Evolutionary conservation across 148 eudicot species (phyloP).

Genomic region (Persicaria tinctoria): DNA sequence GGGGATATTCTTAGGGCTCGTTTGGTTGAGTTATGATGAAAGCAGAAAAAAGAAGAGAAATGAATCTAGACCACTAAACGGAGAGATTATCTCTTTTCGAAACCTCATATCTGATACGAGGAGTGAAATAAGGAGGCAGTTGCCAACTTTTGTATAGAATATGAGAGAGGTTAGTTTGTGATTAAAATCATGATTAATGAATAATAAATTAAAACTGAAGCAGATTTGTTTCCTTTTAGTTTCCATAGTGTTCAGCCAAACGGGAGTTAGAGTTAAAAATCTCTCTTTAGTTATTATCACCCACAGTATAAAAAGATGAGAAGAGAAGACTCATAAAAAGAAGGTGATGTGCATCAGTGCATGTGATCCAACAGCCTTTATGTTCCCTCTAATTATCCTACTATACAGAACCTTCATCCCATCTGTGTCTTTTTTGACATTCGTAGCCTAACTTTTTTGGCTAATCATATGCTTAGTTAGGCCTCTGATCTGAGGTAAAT

Average conservation of each 20-base stretch:
- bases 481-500: not conserved
- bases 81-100: no score
- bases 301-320: conserved; percentile 48
- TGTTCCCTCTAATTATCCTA: conserved; percentile 31
- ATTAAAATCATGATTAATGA: no score
- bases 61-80: no score
- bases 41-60: no score
- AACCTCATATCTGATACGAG: no score
- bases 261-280: not conserved
- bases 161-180: no score
- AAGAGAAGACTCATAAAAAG: conserved; percentile 34
- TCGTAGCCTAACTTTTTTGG: conserved; percentile 26
- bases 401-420: conserved; percentile 18
- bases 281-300: conserved; percentile 18
- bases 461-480: conserved; percentile 24
- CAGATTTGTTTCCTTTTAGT: no score
- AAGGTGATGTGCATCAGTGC: conserved; percentile 37
- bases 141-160: no score
- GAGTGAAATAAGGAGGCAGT: no score
- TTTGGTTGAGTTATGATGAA: no score
- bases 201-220: no score
- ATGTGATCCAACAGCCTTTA: conserved; percentile 58
- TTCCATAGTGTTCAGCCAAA: no score
- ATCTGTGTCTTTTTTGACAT: conserved; percentile 21
- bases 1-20: conserved; percentile 6